phyloP scores from a whole-genome alignment of 768 basidiomycete species.

The Boletus bicolor region DNA sequence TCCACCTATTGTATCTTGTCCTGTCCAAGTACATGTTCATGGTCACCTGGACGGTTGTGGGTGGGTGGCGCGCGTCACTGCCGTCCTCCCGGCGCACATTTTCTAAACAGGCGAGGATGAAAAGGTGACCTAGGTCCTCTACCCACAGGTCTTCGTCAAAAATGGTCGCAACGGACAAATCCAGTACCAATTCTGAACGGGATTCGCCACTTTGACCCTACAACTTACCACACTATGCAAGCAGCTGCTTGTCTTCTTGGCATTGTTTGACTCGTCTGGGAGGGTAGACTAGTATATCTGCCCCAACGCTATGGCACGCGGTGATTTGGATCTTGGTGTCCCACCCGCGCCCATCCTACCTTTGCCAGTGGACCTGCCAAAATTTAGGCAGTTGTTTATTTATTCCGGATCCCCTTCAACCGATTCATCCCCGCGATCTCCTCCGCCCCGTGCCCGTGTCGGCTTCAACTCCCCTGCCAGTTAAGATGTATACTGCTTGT shows the following conservation, averaged over 20 bases:
- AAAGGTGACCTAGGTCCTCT: constrained; percentile 26
- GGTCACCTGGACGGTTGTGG: constrained; percentile 11
- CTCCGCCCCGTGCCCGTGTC: background rate
- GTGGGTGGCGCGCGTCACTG: background rate
- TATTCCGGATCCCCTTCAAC: background rate
- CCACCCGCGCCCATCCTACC: background rate
- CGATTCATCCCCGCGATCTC: constrained; percentile 6
- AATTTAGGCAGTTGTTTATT: background rate
- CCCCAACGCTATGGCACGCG: background rate
- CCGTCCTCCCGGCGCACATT: background rate
- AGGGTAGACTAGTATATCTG: background rate
- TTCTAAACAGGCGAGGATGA: constrained; percentile 13
- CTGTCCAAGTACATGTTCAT: constrained; percentile 4
- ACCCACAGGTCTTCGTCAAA: constrained; percentile 4
- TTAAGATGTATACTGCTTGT: background rate
- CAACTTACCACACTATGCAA: constrained; percentile 10
- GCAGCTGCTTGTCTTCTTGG: constrained; percentile 4
- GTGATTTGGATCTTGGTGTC: background rate
- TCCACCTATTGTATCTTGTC: constrained; percentile 9
- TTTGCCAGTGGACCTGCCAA: background rate
- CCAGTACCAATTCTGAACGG: background rate
- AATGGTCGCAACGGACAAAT: background rate
- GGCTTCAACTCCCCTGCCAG: background rate
- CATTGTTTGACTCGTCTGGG: background rate
- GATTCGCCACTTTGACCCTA: constrained; percentile 1